Base-by-base conservation (phyloP, 2,329 filamentous ascomycete species). In the Xylariomycetidae sp. region DNA sequence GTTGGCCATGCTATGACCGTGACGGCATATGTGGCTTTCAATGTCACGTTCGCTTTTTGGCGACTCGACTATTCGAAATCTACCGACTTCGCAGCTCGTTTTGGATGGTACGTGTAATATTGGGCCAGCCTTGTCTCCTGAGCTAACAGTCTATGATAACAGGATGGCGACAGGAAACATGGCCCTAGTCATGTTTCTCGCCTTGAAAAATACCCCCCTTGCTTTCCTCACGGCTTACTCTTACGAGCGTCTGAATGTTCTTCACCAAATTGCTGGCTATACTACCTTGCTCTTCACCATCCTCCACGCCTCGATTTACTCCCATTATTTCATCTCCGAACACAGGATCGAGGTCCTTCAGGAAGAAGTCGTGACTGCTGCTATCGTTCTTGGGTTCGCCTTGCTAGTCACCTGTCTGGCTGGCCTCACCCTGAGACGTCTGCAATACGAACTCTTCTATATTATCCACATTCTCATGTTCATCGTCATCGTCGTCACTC, bases 381-480 rank as follows among this genome's bases (percentile, higher is more conserved):
- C 60, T 18, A 63, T 66, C 11, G 40, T 57, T 0, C 51, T 63
- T 0, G 60, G 54, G 1, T 42, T 57, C 11, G 53, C 56, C 3
- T 58, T 70, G 50, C 41, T 69, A 7, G 40, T 62, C 19, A 49
- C 66, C 5, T 50, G 61, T 5, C 30, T 59, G 3, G 59, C 54
- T 11, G 56, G 56, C 8, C 33, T 57, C 38, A 31, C 56, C 27
- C 29, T 65, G 30, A 46, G 58, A 23, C 56, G 56, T 25, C 41
- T 57, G n/a, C 56, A 59, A 30, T 74, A 74, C 35, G 67, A 72
- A 38, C 37, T 62, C 2, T 74, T 72, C 44, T 70, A 67, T 30
- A 42, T 66, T 15, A 53, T 61, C 12, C 67, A 73, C 33, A 45
- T 72, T 4, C 22, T 48, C 2, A 59, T 66, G 11, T 69, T 65